A percentile compares a stretch with the other conserved stretches of the same genome.
Conservation (phyloP, 768 basidiomycete genomes). For the Suillus weaverae region DNA sequence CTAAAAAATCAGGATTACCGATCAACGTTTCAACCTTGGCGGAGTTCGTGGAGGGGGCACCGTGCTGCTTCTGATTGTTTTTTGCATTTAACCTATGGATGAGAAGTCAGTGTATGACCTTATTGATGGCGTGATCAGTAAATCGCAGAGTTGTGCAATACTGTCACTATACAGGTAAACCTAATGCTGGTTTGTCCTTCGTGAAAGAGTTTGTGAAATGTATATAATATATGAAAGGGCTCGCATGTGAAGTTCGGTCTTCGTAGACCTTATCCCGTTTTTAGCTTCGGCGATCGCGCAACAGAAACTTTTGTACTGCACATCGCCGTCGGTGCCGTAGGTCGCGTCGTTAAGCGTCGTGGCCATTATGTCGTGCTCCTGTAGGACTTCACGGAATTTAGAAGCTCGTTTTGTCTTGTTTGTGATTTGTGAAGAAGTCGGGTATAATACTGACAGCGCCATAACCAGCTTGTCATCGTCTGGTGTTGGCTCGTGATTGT, state of each 20-base stretch:
- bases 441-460: constrained; percentile 22
- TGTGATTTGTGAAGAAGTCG: constrained; percentile 15
- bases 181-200: constrained; percentile 13
- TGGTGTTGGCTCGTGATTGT: background rate
- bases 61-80: no score
- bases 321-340: constrained; percentile 18
- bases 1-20: no score
- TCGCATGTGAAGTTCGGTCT: constrained; percentile 29
- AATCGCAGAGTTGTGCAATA: background rate
- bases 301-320: constrained; percentile 16
- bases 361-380: background rate
- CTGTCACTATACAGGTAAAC: constrained; percentile 24
- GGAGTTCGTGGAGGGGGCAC: no score
- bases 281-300: constrained; percentile 22
- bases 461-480: constrained; percentile 16
- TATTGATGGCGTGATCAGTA: constrained; percentile 4
- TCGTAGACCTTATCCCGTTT: constrained; percentile 17
- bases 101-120: constrained; percentile 29
- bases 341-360: background rate
- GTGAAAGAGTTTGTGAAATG: constrained; percentile 12
- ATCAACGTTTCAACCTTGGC: no score
- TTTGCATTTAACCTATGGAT: no score
- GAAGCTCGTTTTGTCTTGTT: constrained; percentile 12
- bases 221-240: constrained; percentile 21
- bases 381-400: background rate